A percentile compares a stretch with the other conserved stretches of the same genome.
These are phyloP conservation scores for Epithemia pelagica DNA, from an alignment of 108 stramenopile species.

Conservation along the genomic window DNA sequence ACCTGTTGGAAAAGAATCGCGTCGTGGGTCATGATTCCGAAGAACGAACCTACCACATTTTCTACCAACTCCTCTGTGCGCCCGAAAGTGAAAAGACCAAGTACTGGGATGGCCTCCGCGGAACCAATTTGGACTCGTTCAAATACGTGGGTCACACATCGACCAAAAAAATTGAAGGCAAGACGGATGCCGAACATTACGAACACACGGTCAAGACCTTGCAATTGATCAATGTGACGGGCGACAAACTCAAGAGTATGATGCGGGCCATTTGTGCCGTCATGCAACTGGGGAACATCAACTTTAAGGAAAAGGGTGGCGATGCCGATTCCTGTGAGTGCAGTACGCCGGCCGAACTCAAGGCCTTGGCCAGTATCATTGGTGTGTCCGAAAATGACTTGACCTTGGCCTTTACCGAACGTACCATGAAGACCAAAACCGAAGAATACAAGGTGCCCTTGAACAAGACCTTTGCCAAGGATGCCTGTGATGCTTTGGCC, in stretches of 20 bases:
- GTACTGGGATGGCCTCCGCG: constrained; percentile 68
- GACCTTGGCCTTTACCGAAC: constrained; percentile 67
- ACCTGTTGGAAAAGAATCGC: constrained; percentile 96
- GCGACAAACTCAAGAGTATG: constrained; percentile 51
- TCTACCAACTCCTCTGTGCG: constrained; percentile 93
- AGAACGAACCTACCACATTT: constrained; percentile 98
- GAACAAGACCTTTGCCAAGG: constrained; percentile 54
- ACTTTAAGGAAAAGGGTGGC: constrained; percentile 45
- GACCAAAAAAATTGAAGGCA: constrained; percentile 58
- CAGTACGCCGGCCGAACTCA: constrained; percentile 40
- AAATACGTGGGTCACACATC: constrained; percentile 44
- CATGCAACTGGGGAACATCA: constrained; percentile 83
- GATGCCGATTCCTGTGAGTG: constrained; percentile 62
- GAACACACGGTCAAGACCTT: constrained; percentile 59
- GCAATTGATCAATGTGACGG: constrained; percentile 52
- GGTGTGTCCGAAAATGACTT: constrained; percentile 49
- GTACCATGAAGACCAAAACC: constrained; percentile 67
- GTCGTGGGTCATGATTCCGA: constrained; percentile 82
- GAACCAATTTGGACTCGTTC: constrained; percentile 54
- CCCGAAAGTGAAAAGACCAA: constrained; percentile 47
- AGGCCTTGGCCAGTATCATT: constrained; percentile 66
- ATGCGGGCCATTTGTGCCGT: constrained; percentile 77
- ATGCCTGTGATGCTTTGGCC: constrained; percentile 87
- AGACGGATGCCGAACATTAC: constrained; percentile 69
- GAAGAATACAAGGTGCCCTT: constrained; percentile 80